These are phyloP conservation scores for Penicillium sp. DNA, from an alignment of 2,329 filamentous ascomycete genomes.

Conservation along the genomic window DNA sequence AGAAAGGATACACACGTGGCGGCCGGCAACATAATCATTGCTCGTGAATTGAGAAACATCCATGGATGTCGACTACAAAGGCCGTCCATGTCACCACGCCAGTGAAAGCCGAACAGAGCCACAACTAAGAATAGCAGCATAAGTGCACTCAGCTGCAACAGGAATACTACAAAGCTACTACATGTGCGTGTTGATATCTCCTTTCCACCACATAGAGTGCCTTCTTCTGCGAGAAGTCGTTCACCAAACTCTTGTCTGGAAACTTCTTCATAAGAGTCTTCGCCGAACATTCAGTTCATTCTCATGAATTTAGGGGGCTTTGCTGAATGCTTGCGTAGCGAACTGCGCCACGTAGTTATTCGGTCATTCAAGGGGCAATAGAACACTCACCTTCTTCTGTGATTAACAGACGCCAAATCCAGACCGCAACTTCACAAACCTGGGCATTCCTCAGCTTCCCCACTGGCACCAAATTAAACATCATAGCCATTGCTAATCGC, in stretches of 20 bases:
- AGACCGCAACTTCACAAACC: slow-evolving; percentile 13
- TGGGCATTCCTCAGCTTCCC: background rate
- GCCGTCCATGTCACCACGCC: slow-evolving; percentile 18
- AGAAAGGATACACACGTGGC: slow-evolving; percentile 48
- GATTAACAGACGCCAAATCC: background rate
- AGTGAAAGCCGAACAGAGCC: slow-evolving; percentile 13
- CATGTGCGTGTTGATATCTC: background rate
- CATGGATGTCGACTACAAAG: slow-evolving; percentile 16
- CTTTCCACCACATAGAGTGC: slow-evolving; percentile 1
- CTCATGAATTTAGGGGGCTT: background rate
- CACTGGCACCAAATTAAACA: background rate
- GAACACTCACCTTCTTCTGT: background rate
- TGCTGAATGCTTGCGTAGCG: background rate
- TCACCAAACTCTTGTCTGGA: slow-evolving; percentile 4
- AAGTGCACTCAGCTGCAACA: slow-evolving; percentile 7
- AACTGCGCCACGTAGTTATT: too few species aligned
- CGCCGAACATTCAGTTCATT: slow-evolving; percentile 4
- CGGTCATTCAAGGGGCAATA: background rate
- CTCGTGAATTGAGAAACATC: slow-evolving; percentile 42
- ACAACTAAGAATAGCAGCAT: slow-evolving; percentile 11
- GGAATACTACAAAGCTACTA: background rate
- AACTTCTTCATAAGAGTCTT: background rate
- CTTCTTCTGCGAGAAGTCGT: slow-evolving; percentile 13
- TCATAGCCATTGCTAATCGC: background rate
- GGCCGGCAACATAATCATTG: slow-evolving; percentile 46